Percentiles rank a stretch among this genome's conserved stretches.
Conservation (phyloP, 2,329 filamentous ascomycete species). For the Mycosphaerella sp. region DNA sequence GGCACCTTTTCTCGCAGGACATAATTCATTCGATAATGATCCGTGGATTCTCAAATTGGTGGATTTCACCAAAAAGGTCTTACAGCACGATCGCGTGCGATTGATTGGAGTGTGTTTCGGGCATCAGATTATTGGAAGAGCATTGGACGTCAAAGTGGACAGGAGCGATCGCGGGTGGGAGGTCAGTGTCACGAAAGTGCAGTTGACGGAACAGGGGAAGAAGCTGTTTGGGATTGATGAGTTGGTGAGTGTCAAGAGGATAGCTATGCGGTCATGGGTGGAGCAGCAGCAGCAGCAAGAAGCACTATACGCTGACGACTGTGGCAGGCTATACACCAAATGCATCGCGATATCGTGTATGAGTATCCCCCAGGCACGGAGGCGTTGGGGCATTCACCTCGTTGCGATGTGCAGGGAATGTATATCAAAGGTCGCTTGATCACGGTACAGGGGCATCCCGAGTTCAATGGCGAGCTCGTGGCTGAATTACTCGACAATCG, state of each 20-base stretch:
- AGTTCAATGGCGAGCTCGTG: slow-evolving; percentile 69
- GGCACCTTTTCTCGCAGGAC: slow-evolving; percentile 39
- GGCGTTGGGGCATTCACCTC: slow-evolving; percentile 56
- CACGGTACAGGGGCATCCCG: slow-evolving; percentile 79
- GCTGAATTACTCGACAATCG: slow-evolving; percentile 60
- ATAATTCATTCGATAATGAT: slow-evolving; percentile 65
- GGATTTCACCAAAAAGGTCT: slow-evolving; percentile 56
- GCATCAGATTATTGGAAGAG: slow-evolving; percentile 75
- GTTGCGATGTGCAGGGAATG: slow-evolving; percentile 74
- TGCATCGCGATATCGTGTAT: slow-evolving; percentile 74
- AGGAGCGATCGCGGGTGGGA: slow-evolving; percentile 71
- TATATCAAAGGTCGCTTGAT: slow-evolving; percentile 61
- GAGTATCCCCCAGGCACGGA: slow-evolving; percentile 56
- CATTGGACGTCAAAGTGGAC: slow-evolving; percentile 61
- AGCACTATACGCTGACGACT: background rate
- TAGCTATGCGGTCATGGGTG: background rate
- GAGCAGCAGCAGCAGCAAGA: background rate
- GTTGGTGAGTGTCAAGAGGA: slow-evolving; percentile 42
- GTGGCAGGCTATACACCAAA: slow-evolving; percentile 65
- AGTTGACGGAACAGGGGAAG: slow-evolving; percentile 63
- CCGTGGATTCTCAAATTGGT: slow-evolving; percentile 73
- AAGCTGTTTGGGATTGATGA: slow-evolving; percentile 63
- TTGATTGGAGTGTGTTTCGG: slow-evolving; percentile 82
- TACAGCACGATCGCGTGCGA: slow-evolving; percentile 55
- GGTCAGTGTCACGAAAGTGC: slow-evolving; percentile 63